A percentile compares a stretch with the other conserved stretches of the same genome.
Evolutionary conservation across 306 rosid genomes (phyloP).

Genomic region (Castanea crenata): DNA sequence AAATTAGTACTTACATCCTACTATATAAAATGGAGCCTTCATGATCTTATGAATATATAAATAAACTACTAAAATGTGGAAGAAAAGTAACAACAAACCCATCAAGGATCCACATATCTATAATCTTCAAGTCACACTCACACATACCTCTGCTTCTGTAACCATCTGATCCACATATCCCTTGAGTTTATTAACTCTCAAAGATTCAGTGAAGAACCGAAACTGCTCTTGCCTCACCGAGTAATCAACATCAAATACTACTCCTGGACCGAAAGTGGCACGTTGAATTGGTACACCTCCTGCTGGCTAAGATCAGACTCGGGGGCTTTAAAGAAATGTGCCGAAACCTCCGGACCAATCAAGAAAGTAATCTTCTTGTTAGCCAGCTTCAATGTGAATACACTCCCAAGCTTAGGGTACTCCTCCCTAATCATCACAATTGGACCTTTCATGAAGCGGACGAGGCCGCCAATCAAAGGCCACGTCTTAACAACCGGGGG

Average conservation of each 20-base stretch:
- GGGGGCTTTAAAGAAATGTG: constrained; percentile 84
- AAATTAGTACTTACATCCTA: neutral
- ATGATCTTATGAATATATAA: neutral
- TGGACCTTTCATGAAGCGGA: constrained; percentile 79
- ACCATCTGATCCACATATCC: constrained; percentile 96
- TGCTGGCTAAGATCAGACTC: constrained; percentile 94
- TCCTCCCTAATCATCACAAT: constrained; percentile 73
- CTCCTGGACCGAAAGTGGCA: constrained; percentile 93
- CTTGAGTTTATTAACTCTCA: constrained; percentile 77
- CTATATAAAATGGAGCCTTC: neutral
- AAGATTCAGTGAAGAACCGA: constrained; percentile 88
- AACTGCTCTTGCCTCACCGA: constrained; percentile 88
- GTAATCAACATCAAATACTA: constrained; percentile 92
- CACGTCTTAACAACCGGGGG: constrained; percentile 59
- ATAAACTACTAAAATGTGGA: neutral
- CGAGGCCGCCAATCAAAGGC: constrained; percentile 69
- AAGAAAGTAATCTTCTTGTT: constrained; percentile 77
- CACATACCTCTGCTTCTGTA: constrained; percentile 68
- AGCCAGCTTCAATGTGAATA: constrained; percentile 66
- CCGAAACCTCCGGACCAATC: constrained; percentile 92
- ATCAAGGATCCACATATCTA: neutral
- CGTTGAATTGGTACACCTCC: constrained; percentile 92
- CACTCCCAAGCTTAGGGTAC: constrained; percentile 83
- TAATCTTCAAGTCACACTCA: neutral
- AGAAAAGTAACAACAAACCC: neutral